Conservation (phyloP, 345 rosid genomes). For the Erucastrum elatum region DNA sequence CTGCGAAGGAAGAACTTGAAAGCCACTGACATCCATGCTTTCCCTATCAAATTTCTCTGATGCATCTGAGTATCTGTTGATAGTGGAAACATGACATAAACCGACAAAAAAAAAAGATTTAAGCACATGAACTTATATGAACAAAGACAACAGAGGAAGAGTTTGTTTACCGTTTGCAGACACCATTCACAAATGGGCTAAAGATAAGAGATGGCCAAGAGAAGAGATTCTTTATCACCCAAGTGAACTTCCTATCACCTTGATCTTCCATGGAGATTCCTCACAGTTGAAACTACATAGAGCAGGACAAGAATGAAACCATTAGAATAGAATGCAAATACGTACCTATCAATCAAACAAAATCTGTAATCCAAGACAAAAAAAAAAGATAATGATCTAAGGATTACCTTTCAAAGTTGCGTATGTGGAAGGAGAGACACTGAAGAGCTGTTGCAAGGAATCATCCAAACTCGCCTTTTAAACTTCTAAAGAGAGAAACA, state of each 20-base stretch:
- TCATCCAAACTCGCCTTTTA: neutral
- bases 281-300: neutral
- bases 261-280: neutral
- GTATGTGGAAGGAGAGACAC: neutral
- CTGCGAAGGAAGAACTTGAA: slow-evolving; percentile 8
- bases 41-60: neutral
- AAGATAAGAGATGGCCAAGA: neutral
- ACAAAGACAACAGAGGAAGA: neutral
- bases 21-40: neutral
- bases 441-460: neutral
- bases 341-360: neutral
- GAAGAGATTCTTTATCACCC: neutral
- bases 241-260: neutral
- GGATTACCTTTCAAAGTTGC: neutral
- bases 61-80: neutral
- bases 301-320: neutral
- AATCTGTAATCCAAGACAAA: neutral
- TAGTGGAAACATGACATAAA: neutral
- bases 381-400: neutral
- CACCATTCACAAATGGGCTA: neutral
- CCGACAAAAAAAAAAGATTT: neutral
- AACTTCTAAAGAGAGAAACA: neutral
- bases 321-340: neutral
- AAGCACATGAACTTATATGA: neutral
- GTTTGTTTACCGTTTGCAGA: neutral